Conservation (phyloP, 2,329 filamentous ascomycete genomes). For the Colletotrichum sp. region DNA sequence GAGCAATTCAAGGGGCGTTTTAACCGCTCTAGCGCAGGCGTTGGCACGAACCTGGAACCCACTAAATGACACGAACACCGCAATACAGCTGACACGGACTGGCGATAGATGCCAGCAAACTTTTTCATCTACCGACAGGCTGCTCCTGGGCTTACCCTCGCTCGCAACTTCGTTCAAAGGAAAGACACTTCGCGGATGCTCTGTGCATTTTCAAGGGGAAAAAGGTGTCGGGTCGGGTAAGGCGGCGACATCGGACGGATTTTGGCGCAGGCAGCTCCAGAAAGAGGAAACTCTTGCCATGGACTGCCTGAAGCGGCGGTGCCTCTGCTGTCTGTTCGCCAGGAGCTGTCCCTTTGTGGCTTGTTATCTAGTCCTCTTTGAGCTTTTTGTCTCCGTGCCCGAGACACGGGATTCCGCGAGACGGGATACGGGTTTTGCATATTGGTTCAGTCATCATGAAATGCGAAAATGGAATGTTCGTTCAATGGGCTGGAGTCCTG, state of each 20-base stretch:
- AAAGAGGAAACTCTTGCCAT: neutral
- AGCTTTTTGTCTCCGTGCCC: neutral
- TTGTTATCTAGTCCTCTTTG: neutral
- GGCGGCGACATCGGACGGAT: neutral
- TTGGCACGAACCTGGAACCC: constrained; percentile 10
- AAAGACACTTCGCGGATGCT: neutral
- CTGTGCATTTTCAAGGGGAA: neutral
- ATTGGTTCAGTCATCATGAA: neutral
- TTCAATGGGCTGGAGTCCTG: neutral
- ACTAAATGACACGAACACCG: constrained; percentile 7
- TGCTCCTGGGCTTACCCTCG: neutral
- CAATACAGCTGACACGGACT: neutral
- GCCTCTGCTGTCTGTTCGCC: neutral
- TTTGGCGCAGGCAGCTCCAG: neutral
- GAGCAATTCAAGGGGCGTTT: neutral
- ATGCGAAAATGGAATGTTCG: neutral
- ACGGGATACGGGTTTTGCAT: neutral
- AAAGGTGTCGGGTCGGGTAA: neutral
- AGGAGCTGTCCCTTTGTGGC: neutral
- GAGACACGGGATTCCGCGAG: neutral
- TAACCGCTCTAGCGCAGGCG: constrained; percentile 8
- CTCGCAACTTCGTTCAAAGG: neutral
- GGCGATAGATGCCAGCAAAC: neutral
- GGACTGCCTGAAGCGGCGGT: neutral
- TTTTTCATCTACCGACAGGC: neutral